A percentile compares a stretch with the other conserved stretches of the same genome.
phyloP scores from a whole-genome alignment of 257 asterid species.

The Nyctanthes arbortristis region DNA sequence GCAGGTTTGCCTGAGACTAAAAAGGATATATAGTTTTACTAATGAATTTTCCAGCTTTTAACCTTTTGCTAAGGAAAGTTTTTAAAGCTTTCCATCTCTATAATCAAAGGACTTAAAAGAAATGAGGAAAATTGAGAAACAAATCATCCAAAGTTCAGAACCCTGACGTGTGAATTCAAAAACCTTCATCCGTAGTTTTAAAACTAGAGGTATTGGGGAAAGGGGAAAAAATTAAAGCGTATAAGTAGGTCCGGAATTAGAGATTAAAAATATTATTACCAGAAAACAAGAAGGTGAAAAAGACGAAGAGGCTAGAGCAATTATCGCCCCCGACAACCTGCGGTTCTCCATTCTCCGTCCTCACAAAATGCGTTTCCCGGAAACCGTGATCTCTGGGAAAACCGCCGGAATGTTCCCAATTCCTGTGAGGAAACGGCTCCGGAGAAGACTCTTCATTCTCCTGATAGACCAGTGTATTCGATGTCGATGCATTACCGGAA shows the following conservation, averaged over 20 bases:
- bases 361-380: not conserved
- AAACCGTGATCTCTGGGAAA: slow-evolving; percentile 28
- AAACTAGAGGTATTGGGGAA: not conserved
- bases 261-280: slow-evolving; percentile 41
- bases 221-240: not conserved
- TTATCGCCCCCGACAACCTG: slow-evolving; percentile 39
- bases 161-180: not conserved
- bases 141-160: not conserved
- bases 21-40: not conserved
- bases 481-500: slow-evolving; percentile 34
- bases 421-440: slow-evolving; percentile 54
- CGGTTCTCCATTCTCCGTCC: slow-evolving; percentile 25
- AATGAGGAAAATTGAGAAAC: not conserved
- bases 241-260: not conserved
- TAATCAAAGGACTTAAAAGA: not conserved
- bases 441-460: slow-evolving; percentile 55
- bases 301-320: slow-evolving; percentile 57
- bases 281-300: slow-evolving; percentile 55
- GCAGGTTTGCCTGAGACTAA: not conserved
- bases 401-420: slow-evolving; percentile 29
- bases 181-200: not conserved
- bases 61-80: no score
- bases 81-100: not conserved
- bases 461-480: slow-evolving; percentile 8
- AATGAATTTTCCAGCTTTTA: not conserved